phyloP scores from a whole-genome alignment of 2,329 filamentous ascomycete species.

The Chalaropsis ovoidea region DNA sequence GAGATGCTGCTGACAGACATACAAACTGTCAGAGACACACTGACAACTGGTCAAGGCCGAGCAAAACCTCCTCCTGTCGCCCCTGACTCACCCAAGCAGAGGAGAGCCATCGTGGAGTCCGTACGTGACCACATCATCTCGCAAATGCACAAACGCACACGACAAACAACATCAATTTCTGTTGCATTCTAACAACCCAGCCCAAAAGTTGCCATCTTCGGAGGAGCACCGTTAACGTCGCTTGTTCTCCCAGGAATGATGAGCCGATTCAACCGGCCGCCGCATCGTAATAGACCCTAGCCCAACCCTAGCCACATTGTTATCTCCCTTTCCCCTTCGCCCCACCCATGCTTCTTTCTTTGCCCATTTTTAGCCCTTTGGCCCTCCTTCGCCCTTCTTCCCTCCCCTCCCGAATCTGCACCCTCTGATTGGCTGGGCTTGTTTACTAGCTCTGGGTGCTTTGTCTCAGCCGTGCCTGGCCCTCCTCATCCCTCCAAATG shows the following conservation, averaged over 20 bases:
- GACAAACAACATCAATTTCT: neutral
- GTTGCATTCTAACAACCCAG: too few relatives aligned
- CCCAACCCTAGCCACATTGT: neutral
- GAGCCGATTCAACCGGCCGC: neutral
- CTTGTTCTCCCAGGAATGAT: neutral
- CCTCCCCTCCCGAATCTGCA: neutral
- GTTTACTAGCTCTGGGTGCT: conserved; percentile 21
- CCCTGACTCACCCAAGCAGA: neutral
- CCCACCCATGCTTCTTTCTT: neutral
- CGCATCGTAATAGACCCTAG: conserved; percentile 6
- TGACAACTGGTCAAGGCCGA: neutral
- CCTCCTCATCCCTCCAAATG: conserved; percentile 21
- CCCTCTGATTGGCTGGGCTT: conserved; percentile 19
- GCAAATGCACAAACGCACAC: neutral
- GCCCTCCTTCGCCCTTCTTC: neutral
- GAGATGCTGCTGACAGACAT: neutral
- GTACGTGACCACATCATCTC: neutral
- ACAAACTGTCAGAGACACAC: neutral
- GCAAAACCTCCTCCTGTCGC: neutral
- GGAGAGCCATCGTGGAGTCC: neutral
- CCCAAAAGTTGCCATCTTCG: neutral
- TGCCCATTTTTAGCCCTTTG: neutral
- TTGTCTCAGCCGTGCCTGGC: conserved; percentile 22
- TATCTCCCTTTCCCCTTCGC: neutral
- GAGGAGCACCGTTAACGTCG: neutral